phyloP scores from a whole-genome alignment of 306 rosid genomes.

The Canavalia ensiformis region DNA sequence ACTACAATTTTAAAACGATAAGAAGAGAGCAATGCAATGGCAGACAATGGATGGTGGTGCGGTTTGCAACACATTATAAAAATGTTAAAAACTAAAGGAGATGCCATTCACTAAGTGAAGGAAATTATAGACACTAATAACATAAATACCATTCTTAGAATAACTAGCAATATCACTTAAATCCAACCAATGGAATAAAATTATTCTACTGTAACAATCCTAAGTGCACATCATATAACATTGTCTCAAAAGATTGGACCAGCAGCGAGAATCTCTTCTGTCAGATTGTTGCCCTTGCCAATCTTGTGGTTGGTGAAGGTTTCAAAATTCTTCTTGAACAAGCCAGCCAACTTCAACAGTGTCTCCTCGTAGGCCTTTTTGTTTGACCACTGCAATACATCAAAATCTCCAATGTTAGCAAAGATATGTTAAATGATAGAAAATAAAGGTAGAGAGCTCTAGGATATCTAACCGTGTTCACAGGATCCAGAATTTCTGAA shows the following conservation, averaged over 20 bases:
- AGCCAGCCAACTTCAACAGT: conserved; percentile 65
- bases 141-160: conserved; percentile 5
- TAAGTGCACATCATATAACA: not conserved
- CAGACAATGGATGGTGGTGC: not conserved
- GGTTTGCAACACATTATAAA: not conserved
- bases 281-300: conserved; percentile 66
- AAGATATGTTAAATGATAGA: not conserved
- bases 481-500: conserved; percentile 77
- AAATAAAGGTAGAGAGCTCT: not conserved
- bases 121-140: not conserved
- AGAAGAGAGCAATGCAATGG: not conserved
- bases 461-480: conserved; percentile 70
- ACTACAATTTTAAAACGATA: not conserved
- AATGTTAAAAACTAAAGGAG: conserved; percentile 1
- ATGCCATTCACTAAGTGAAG: not conserved
- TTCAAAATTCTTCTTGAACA: conserved; percentile 80
- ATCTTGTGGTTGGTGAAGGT: conserved; percentile 69
- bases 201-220: conserved; percentile 19
- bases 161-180: not conserved
- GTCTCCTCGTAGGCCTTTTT: conserved; percentile 66
- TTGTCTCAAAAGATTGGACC: conserved; percentile 69
- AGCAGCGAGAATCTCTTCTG: conserved; percentile 78
- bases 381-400: conserved; percentile 72
- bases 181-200: conserved; percentile 26
- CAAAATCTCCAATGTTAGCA: not conserved